phyloP scores from a whole-genome alignment of 1,139 yeast species.

The Lodderomyces parapsilosis region DNA sequence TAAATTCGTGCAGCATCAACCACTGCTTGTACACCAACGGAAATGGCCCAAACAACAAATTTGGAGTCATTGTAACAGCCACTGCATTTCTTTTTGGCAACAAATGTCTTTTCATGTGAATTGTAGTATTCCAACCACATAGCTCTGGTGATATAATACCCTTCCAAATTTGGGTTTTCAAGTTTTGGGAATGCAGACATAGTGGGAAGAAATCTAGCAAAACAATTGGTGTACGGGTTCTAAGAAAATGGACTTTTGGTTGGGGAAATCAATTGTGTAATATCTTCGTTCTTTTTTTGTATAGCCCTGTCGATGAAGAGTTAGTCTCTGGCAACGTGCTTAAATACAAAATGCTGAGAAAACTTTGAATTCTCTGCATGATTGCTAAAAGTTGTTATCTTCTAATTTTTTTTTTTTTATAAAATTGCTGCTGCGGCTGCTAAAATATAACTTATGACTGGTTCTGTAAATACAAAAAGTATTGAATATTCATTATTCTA shows the following conservation, averaged over 20 bases:
- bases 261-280: no score
- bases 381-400: no score
- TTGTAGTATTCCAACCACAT: constrained; percentile 52
- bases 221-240: no score
- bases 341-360: not conserved
- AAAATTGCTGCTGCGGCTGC: not conserved
- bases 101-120: constrained; percentile 39
- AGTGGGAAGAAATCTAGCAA: no score
- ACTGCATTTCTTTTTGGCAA: constrained; percentile 38
- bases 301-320: no score
- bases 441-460: not conserved
- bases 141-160: constrained; percentile 43
- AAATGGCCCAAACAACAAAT: constrained; percentile 67
- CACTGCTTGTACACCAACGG: constrained; percentile 62
- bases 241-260: no score
- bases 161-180: constrained; percentile 49
- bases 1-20: constrained; percentile 62
- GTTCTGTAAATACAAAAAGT: no score
- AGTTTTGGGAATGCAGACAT: constrained; percentile 9
- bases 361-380: no score
- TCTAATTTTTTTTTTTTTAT: not conserved
- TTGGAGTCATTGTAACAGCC: constrained; percentile 57
- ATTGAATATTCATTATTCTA: no score
- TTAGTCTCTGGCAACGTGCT: not conserved
- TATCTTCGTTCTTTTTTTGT: no score